Conservation (phyloP, 2,329 filamentous ascomycete genomes). For the Diatrype stigma region DNA sequence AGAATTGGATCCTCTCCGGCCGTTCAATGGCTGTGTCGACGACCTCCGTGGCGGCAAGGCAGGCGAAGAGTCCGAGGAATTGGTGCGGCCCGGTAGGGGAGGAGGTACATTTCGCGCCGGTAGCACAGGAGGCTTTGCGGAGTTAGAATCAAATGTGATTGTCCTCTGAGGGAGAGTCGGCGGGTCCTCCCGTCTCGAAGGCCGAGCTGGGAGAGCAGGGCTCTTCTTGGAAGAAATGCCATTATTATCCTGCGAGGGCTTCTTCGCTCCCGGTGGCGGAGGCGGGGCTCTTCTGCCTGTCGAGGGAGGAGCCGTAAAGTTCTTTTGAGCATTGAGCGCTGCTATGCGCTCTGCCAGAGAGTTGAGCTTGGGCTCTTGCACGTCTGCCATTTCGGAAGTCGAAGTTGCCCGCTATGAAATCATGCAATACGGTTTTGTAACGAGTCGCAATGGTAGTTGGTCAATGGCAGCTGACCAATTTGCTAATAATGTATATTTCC, state of each 20-base stretch:
- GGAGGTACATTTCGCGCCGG: constrained; percentile 28
- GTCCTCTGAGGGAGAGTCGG: constrained; percentile 35
- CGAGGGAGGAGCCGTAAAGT: constrained; percentile 41
- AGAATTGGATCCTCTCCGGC: constrained; percentile 52
- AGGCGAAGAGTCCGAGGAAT: constrained; percentile 38
- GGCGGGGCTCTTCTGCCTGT: constrained; percentile 33
- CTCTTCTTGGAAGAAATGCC: constrained; percentile 18
- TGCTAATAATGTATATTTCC: too few relatives aligned
- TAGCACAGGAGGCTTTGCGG: constrained; percentile 21
- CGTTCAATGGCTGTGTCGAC: constrained; percentile 38
- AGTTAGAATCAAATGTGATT: constrained; percentile 23
- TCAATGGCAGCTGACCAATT: too few relatives aligned
- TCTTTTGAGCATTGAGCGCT: constrained; percentile 58
- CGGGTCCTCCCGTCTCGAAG: constrained; percentile 26
- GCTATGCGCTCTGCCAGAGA: constrained; percentile 60
- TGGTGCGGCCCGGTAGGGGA: constrained; percentile 34
- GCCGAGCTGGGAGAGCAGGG: constrained; percentile 38
- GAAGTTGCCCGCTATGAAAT: neutral
- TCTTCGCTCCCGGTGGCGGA: constrained; percentile 38
- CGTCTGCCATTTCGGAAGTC: constrained; percentile 48
- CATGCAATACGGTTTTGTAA: too few relatives aligned
- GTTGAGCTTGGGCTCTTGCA: constrained; percentile 58
- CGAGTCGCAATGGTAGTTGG: too few relatives aligned
- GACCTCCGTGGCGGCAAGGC: constrained; percentile 47
- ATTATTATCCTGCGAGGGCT: constrained; percentile 19